phyloP scores from a whole-genome alignment of 1,284 basidiomycete species.

The Boletus smithii region DNA sequence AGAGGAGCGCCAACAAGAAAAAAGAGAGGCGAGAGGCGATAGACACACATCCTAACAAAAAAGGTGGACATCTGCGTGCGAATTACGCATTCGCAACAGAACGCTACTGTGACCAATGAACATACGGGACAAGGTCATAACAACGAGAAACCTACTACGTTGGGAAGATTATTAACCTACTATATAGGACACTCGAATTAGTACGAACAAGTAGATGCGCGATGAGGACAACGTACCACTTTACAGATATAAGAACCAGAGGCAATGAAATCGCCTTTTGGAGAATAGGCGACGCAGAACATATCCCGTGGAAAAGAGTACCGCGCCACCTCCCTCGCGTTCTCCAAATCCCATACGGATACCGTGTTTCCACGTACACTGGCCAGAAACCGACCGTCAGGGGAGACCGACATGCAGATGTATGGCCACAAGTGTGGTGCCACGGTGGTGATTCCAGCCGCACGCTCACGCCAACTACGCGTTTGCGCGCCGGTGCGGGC shows the following conservation, averaged over 20 bases:
- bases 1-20: too few relatives aligned
- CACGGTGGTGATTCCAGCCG: not conserved
- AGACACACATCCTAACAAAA: too few relatives aligned
- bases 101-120: constrained; percentile 1
- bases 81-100: not conserved
- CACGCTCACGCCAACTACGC: constrained; percentile 23
- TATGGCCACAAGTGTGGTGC: constrained; percentile 22
- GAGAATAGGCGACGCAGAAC: constrained; percentile 27
- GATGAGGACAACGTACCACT: constrained; percentile 5
- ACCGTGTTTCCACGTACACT: constrained; percentile 24
- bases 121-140: not conserved
- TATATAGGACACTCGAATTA: constrained; percentile 6
- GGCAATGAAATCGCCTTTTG: constrained; percentile 22
- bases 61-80: not conserved
- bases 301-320: constrained; percentile 27
- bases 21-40: too few relatives aligned
- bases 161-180: too few relatives aligned
- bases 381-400: constrained; percentile 17
- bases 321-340: constrained; percentile 14
- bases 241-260: constrained; percentile 21
- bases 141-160: constrained; percentile 11
- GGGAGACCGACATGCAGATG: constrained; percentile 26
- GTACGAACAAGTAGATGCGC: not conserved
- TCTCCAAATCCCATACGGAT: constrained; percentile 21
- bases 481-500: constrained; percentile 19